Conservation (phyloP, 2,329 filamentous ascomycete species). For the Triangularia setosa region DNA sequence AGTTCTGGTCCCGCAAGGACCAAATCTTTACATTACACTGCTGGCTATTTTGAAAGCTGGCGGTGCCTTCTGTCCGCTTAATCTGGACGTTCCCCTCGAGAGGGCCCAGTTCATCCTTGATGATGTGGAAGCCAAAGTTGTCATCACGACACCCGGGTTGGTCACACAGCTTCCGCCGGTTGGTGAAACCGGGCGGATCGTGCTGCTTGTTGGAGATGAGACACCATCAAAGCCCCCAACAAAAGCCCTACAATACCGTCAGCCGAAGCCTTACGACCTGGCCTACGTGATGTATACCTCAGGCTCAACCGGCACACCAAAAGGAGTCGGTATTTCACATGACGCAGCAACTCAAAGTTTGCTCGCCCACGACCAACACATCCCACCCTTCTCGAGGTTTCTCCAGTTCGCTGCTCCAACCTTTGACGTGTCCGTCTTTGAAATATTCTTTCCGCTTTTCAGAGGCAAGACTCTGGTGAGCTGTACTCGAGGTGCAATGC, state of each 20-base stretch:
- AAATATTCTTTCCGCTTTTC: slow-evolving; percentile 85
- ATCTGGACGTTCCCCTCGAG: slow-evolving; percentile 71
- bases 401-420: slow-evolving; percentile 90
- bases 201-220: slow-evolving; percentile 31
- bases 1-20: slow-evolving; percentile 71
- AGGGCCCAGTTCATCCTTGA: slow-evolving; percentile 73
- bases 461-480: slow-evolving; percentile 70
- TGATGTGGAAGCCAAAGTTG: slow-evolving; percentile 67
- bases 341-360: slow-evolving; percentile 75
- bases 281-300: slow-evolving; percentile 95
- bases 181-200: slow-evolving; percentile 23
- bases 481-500: slow-evolving; percentile 64
- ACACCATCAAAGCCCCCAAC: slow-evolving; percentile 23
- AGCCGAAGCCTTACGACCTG: slow-evolving; percentile 40
- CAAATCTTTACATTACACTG: slow-evolving; percentile 71
- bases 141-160: slow-evolving; percentile 59
- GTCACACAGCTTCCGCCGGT: slow-evolving; percentile 37
- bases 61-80: slow-evolving; percentile 80
- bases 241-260: slow-evolving; percentile 3
- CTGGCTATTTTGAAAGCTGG: slow-evolving; percentile 77
- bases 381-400: slow-evolving; percentile 74
- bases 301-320: slow-evolving; percentile 82
- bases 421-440: slow-evolving; percentile 92
- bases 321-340: slow-evolving; percentile 82
- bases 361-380: slow-evolving; percentile 72